Percentiles rank a stretch among this genome's conserved stretches.
Conservation (phyloP, 73 alveolate species). For the Paramecium tetraurelia region DNA sequence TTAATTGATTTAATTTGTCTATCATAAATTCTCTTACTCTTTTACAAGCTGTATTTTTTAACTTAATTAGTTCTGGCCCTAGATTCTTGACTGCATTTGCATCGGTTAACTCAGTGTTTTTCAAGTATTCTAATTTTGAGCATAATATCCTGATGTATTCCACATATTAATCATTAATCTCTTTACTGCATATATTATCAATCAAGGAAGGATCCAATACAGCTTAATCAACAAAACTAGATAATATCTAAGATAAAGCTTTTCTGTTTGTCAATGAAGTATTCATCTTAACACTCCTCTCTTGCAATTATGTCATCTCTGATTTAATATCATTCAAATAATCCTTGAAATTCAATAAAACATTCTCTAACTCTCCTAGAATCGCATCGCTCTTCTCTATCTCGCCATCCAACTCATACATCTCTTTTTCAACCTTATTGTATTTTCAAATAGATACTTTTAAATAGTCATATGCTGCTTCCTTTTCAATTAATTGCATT, state of each 20-base stretch:
- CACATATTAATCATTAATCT: conserved; percentile 52
- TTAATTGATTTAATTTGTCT: conserved; percentile 31
- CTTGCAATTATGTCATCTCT: conserved; percentile 58
- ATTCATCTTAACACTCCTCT: conserved; percentile 51
- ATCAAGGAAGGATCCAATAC: conserved; percentile 56
- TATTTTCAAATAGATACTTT: not conserved
- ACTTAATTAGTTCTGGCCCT: conserved; percentile 62
- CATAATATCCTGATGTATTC: conserved; percentile 52
- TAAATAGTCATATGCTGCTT: conserved; percentile 62
- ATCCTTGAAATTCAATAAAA: conserved; percentile 54
- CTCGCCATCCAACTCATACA: conserved; percentile 60
- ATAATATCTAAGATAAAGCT: conserved; percentile 18
- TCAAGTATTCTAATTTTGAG: conserved; percentile 49
- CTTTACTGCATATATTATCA: conserved; percentile 47
- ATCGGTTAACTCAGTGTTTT: conserved; percentile 51
- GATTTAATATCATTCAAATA: conserved; percentile 59
- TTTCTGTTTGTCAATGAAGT: conserved; percentile 56
- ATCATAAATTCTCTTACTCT: conserved; percentile 63
- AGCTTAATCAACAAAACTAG: conserved; percentile 60
- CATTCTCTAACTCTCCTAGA: conserved; percentile 54
- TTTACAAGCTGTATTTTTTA: conserved; percentile 57
- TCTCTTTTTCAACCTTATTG: conserved; percentile 51
- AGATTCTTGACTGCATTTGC: conserved; percentile 44
- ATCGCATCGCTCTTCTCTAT: conserved; percentile 57
- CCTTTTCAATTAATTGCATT: conserved; percentile 27